These are phyloP conservation scores for Roridomyces roridus DNA, from an alignment of 768 basidiomycete species.

Conservation along the genomic window DNA sequence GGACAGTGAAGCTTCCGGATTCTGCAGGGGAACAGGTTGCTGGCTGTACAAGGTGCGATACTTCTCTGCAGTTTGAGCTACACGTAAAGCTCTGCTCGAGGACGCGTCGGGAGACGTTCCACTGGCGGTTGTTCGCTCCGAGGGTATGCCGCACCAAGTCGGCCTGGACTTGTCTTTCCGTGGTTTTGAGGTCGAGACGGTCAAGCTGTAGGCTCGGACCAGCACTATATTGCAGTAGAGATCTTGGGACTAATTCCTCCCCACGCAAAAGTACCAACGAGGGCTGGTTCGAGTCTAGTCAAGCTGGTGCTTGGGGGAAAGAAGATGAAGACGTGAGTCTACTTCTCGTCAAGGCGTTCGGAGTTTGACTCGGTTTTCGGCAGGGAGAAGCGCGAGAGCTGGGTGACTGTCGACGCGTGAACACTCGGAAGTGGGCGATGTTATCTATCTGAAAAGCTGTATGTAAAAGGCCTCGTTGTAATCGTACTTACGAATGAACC, in stretches of 20 bases:
- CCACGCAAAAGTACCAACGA: too few relatives aligned
- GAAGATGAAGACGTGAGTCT: slow-evolving; percentile 25
- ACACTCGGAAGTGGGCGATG: background rate
- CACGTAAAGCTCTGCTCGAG: slow-evolving; percentile 86
- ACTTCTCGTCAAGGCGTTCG: background rate
- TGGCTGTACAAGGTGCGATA: too few relatives aligned
- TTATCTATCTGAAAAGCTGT: too few relatives aligned
- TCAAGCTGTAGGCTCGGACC: too few relatives aligned
- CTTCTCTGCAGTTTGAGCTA: too few relatives aligned
- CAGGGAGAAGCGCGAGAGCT: slow-evolving; percentile 37
- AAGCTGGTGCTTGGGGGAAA: slow-evolving; percentile 53
- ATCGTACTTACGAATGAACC: too few relatives aligned
- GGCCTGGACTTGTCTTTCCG: slow-evolving; percentile 72
- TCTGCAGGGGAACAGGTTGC: too few relatives aligned
- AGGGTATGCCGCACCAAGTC: slow-evolving; percentile 30
- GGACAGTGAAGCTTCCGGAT: background rate
- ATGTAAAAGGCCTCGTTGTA: too few relatives aligned
- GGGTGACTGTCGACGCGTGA: slow-evolving; percentile 37
- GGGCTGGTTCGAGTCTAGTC: too few relatives aligned
- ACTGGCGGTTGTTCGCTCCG: slow-evolving; percentile 40
- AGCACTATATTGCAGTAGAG: too few relatives aligned
- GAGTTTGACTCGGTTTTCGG: background rate
- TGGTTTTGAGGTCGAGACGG: slow-evolving; percentile 90
- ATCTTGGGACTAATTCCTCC: too few relatives aligned
- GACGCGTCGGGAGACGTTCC: slow-evolving; percentile 60